phyloP scores from a whole-genome alignment of 345 rosid genomes.

The Rhizophora apiculata region DNA sequence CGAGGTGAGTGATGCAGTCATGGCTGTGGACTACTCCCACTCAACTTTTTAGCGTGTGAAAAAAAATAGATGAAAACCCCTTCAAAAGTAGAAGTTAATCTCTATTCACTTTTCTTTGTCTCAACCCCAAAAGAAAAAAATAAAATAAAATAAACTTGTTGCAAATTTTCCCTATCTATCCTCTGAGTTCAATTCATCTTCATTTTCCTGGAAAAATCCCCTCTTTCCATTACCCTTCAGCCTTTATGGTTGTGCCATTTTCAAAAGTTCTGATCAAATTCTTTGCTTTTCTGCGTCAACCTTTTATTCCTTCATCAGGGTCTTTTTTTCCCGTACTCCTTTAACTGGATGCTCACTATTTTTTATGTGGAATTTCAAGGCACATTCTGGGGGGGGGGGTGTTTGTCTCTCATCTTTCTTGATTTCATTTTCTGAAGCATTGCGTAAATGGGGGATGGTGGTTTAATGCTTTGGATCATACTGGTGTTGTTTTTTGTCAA shows the following conservation, averaged over 20 bases:
- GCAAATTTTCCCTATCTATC: too few relatives aligned
- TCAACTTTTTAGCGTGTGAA: too few relatives aligned
- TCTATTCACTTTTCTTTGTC: not conserved
- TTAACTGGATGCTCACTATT: not conserved
- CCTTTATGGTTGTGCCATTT: too few relatives aligned
- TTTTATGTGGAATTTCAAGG: constrained; percentile 18
- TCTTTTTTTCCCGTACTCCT: not conserved
- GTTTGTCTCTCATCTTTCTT: not conserved
- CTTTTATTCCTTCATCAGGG: not conserved
- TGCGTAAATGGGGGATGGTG: not conserved
- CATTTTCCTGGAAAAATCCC: not conserved
- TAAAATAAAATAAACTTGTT: too few relatives aligned
- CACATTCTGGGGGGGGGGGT: constrained; percentile 4
- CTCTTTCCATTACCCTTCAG: not conserved
- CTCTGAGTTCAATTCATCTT: too few relatives aligned
- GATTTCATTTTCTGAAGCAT: not conserved
- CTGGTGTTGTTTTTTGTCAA: constrained; percentile 21
- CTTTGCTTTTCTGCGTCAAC: too few relatives aligned
- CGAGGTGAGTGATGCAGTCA: too few relatives aligned
- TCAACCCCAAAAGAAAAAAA: too few relatives aligned
- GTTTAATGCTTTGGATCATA: constrained; percentile 4
- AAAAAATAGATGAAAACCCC: too few relatives aligned
- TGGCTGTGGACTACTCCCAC: too few relatives aligned
- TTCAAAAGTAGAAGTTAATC: not conserved
- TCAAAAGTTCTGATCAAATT: not conserved